These are phyloP conservation scores for Candolleomyces eurysporus DNA, from an alignment of 768 basidiomycete species.

Conservation along the genomic window DNA sequence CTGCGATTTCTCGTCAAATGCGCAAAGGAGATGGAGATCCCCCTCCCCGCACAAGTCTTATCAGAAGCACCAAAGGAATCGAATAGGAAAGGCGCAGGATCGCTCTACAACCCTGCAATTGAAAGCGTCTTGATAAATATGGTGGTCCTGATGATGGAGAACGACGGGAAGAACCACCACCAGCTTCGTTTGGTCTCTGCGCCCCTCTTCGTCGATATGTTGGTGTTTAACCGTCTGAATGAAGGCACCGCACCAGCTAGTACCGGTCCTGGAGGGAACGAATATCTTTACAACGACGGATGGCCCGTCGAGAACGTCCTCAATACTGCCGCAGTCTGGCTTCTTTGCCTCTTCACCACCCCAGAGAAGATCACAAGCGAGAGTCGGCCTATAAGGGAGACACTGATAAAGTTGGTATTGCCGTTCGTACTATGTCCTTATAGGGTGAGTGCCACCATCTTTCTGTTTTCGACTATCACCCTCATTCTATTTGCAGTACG, in stretches of 20 bases:
- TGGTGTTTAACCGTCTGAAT: constrained; percentile 33
- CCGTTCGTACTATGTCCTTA: constrained; percentile 42
- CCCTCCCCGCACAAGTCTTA: not conserved
- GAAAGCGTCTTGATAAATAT: constrained; percentile 18
- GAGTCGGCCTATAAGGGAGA: constrained; percentile 19
- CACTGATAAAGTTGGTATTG: constrained; percentile 23
- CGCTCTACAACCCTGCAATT: constrained; percentile 23
- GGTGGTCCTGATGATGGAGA: constrained; percentile 59
- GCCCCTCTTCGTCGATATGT: constrained; percentile 38
- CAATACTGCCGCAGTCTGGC: constrained; percentile 57
- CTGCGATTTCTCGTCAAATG: not conserved
- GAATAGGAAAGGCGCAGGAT: constrained; percentile 16
- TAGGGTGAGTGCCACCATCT: constrained; percentile 20
- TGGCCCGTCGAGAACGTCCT: constrained; percentile 56
- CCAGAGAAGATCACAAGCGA: constrained; percentile 27
- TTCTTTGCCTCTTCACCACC: constrained; percentile 55
- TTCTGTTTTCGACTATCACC: not conserved
- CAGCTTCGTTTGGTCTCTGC: constrained; percentile 57
- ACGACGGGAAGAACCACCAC: constrained; percentile 61
- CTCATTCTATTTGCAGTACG: constrained; percentile 18
- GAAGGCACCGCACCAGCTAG: constrained; percentile 28
- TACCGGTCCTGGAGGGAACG: not conserved
- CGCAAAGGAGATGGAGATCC: not conserved
- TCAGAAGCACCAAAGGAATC: not conserved
- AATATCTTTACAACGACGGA: constrained; percentile 29